phyloP scores from a whole-genome alignment of 2,329 filamentous ascomycete genomes.

The Cryoendolithus antarcticus region DNA sequence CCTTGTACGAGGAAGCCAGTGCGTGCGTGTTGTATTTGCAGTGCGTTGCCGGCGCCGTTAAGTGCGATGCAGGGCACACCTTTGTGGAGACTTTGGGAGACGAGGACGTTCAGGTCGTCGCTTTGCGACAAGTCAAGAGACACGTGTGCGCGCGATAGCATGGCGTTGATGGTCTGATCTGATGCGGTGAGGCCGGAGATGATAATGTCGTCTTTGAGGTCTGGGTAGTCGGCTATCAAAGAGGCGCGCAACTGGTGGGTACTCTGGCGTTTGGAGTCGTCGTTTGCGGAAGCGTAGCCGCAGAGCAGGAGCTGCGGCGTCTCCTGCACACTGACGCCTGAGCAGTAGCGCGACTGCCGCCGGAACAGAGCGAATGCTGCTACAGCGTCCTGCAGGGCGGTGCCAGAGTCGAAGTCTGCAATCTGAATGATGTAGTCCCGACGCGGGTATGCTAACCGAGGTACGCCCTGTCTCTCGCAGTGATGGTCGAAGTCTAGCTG shows the following conservation, averaged over 20 bases:
- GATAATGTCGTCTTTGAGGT: conserved; percentile 51
- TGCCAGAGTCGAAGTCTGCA: conserved; percentile 71
- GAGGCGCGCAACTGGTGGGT: conserved; percentile 60
- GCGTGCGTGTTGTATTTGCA: conserved; percentile 65
- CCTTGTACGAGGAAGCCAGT: conserved; percentile 60
- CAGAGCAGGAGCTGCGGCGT: conserved; percentile 64
- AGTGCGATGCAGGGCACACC: conserved; percentile 68
- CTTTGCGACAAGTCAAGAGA: conserved; percentile 69
- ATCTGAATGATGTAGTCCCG: conserved; percentile 69
- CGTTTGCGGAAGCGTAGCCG: conserved; percentile 69
- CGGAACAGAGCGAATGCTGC: conserved; percentile 64
- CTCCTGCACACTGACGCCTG: conserved; percentile 34
- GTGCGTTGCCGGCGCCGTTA: conserved; percentile 61
- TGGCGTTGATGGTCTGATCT: conserved; percentile 66
- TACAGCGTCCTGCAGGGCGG: conserved; percentile 68
- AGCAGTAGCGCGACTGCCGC: conserved; percentile 39
- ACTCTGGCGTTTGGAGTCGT: conserved; percentile 61
- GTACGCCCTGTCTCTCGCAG: conserved; percentile 47
- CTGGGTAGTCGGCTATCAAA: conserved; percentile 49
- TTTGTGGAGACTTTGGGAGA: conserved; percentile 71
- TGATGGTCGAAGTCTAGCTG: conserved; percentile 56
- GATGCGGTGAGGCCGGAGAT: conserved; percentile 66
- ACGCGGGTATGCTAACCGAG: conserved; percentile 45
- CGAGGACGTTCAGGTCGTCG: conserved; percentile 79
- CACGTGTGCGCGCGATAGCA: conserved; percentile 60